These are phyloP conservation scores for Suillus plorans DNA, from an alignment of 768 basidiomycete genomes.

Conservation along the genomic window DNA sequence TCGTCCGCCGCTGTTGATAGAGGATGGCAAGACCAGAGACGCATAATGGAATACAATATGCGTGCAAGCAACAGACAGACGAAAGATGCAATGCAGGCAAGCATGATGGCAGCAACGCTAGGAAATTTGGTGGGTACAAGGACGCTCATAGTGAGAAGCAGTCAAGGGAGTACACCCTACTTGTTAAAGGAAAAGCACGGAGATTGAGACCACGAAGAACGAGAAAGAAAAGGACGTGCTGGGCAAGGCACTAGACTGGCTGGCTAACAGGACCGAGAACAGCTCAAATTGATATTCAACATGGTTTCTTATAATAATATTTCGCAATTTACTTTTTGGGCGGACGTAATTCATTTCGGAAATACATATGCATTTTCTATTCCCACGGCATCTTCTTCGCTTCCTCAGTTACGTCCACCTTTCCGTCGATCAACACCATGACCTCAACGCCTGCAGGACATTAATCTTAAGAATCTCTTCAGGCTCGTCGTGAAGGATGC, in stretches of 20 bases:
- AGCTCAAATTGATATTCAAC: conserved; percentile 11
- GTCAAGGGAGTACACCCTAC: neutral
- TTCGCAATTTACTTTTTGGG: neutral
- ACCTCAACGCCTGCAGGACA: neutral
- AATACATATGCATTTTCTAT: neutral
- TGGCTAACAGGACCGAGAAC: conserved; percentile 16
- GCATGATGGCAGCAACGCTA: conserved; percentile 28
- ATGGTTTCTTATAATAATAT: conserved; percentile 2
- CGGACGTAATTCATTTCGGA: conserved; percentile 2
- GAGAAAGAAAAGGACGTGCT: conserved; percentile 7
- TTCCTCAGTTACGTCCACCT: neutral
- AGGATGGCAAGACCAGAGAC: conserved; percentile 26
- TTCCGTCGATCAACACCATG: neutral
- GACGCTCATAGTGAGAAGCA: conserved; percentile 25
- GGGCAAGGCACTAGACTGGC: conserved; percentile 11
- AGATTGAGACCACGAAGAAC: conserved; percentile 21
- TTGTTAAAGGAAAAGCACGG: conserved; percentile 24
- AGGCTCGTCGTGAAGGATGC: neutral
- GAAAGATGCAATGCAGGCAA: conserved; percentile 28
- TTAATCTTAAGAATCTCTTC: neutral
- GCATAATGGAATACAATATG: conserved; percentile 26
- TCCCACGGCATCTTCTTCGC: conserved; percentile 2
- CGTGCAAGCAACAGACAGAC: conserved; percentile 31
- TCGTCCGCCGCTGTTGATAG: conserved; percentile 13
- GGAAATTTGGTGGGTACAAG: conserved; percentile 32